A percentile compares a stretch with the other conserved stretches of the same genome.
Evolutionary conservation across 2,329 filamentous ascomycete genomes (phyloP).

Genomic region (Hypoxylon sp.): DNA sequence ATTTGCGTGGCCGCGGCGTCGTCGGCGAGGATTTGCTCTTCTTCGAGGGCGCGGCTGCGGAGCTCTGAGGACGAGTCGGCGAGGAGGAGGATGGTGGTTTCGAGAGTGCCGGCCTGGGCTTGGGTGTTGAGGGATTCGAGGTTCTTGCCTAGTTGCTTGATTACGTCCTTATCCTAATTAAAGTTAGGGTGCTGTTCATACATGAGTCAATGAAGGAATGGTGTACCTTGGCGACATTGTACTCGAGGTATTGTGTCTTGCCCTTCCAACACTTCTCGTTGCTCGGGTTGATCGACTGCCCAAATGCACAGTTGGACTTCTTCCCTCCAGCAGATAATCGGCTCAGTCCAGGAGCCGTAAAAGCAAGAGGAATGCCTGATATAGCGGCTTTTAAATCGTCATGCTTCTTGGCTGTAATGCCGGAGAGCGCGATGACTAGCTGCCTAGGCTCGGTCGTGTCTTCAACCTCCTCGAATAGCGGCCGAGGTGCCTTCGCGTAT

Average conservation of each 20-base stretch:
- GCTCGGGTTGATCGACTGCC: conserved; percentile 47
- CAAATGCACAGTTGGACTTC: conserved; percentile 58
- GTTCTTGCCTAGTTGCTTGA: conserved; percentile 62
- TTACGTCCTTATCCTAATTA: conserved; percentile 58
- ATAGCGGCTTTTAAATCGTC: conserved; percentile 61
- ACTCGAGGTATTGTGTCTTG: conserved; percentile 54
- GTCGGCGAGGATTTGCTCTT: conserved; percentile 63
- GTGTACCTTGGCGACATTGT: conserved; percentile 50
- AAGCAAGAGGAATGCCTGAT: conserved; percentile 61
- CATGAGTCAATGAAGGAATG: neutral
- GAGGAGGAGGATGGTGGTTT: conserved; percentile 71
- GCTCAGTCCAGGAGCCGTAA: conserved; percentile 64
- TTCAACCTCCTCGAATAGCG: conserved; percentile 64
- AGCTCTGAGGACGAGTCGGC: conserved; percentile 61
- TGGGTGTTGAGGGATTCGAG: conserved; percentile 63
- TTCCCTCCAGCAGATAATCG: conserved; percentile 61
- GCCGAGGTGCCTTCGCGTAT: conserved; percentile 69
- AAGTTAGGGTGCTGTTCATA: conserved; percentile 45
- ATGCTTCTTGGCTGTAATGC: conserved; percentile 65
- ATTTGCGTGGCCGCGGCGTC: conserved; percentile 6
- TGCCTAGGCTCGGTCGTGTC: conserved; percentile 62
- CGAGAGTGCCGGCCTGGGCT: conserved; percentile 66
- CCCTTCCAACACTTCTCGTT: conserved; percentile 52
- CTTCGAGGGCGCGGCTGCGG: conserved; percentile 61
- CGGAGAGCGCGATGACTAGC: conserved; percentile 72